Evolutionary conservation across 2,329 filamentous ascomycete species (phyloP).

Genomic region (Hansfordia pulvinata): DNA sequence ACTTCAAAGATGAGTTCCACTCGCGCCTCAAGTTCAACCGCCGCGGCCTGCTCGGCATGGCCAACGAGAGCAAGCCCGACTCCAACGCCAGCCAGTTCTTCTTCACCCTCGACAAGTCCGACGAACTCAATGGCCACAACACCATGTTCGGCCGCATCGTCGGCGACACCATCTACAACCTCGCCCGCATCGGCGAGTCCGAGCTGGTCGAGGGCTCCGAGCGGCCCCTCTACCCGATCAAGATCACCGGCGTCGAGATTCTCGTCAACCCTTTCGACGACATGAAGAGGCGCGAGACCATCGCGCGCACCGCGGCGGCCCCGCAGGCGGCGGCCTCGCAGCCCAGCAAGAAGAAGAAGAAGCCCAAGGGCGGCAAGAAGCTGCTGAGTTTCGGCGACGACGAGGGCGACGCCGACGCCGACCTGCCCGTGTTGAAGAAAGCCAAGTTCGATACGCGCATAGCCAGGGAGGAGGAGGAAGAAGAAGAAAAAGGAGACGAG

Average conservation of each 20-base stretch:
- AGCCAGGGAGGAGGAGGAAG: constrained; percentile 43
- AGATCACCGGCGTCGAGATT: constrained; percentile 61
- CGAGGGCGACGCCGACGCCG: constrained; percentile 44
- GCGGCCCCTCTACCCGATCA: constrained; percentile 73
- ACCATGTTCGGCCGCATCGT: constrained; percentile 87
- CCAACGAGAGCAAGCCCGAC: constrained; percentile 64
- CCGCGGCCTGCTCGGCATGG: constrained; percentile 87
- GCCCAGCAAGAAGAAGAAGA: constrained; percentile 43
- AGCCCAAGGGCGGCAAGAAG: constrained; percentile 63
- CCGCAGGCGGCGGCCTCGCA: constrained; percentile 23
- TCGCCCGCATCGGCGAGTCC: constrained; percentile 83
- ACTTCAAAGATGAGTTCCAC: constrained; percentile 78
- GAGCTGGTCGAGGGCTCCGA: constrained; percentile 72
- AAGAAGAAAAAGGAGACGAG: constrained; percentile 14
- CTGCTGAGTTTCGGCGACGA: constrained; percentile 67
- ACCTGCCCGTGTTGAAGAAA: constrained; percentile 53
- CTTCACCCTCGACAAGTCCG: constrained; percentile 73
- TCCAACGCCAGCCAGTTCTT: constrained; percentile 97
- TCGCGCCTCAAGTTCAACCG: constrained; percentile 86
- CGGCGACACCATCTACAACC: constrained; percentile 90
- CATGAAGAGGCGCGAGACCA: constrained; percentile 56
- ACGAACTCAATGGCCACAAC: constrained; percentile 79
- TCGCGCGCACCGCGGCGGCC: constrained; percentile 34
- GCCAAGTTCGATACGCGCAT: constrained; percentile 68
- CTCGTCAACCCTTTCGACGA: constrained; percentile 72